Conservation (phyloP, 192 early-diverging fungal species). For the Linnemannia exigua region DNA sequence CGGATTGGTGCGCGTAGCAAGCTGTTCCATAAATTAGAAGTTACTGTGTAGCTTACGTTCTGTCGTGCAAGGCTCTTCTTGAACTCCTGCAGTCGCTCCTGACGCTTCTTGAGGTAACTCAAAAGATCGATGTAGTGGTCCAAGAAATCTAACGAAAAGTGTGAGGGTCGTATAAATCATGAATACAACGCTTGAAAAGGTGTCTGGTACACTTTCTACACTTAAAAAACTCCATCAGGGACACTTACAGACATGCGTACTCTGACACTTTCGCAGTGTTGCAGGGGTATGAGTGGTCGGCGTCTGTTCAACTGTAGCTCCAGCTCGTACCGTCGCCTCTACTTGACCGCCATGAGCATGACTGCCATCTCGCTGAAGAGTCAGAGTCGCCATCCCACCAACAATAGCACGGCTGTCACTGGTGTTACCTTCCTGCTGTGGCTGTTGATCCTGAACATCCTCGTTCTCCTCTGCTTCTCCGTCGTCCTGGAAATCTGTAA, state of each 20-base stretch:
- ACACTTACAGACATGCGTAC: constrained; percentile 38
- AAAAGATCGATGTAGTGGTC: constrained; percentile 89
- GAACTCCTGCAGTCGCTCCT: constrained; percentile 68
- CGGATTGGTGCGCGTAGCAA: too few species aligned
- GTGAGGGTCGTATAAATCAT: not conserved
- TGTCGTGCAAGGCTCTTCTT: constrained; percentile 57
- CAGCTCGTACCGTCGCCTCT: not conserved
- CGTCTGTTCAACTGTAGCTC: not conserved
- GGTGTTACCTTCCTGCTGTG: too few species aligned
- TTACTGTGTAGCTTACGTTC: too few species aligned
- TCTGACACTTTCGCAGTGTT: constrained; percentile 39
- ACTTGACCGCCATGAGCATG: too few species aligned
- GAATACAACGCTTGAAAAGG: not conserved
- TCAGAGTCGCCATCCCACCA: not conserved
- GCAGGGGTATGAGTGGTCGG: not conserved
- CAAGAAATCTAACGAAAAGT: constrained; percentile 70
- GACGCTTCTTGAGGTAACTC: constrained; percentile 80
- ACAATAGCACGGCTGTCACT: not conserved
- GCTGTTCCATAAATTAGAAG: not conserved
- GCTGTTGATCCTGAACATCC: not conserved
- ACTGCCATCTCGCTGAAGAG: not conserved
- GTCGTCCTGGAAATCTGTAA: not conserved
- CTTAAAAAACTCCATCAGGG: not conserved
- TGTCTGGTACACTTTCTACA: too few species aligned
- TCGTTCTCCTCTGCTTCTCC: not conserved